Conservation (phyloP, 176 grass and related monocot species). For the Areca catechu region DNA sequence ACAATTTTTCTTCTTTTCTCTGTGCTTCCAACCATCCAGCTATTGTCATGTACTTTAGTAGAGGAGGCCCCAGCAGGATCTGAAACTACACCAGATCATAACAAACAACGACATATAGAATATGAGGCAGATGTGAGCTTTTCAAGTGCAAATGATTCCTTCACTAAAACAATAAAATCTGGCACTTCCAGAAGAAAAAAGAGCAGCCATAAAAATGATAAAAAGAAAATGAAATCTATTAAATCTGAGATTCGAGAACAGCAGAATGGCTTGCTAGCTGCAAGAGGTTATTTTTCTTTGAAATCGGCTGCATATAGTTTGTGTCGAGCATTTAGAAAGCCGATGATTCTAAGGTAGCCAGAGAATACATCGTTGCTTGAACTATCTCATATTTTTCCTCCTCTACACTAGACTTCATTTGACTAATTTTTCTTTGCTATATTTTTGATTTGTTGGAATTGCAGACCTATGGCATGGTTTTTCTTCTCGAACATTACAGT, state of each 20-base stretch:
- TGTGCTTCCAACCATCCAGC: constrained; percentile 45
- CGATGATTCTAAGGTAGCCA: constrained; percentile 45
- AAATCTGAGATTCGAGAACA: constrained; percentile 25
- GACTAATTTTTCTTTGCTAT: background rate
- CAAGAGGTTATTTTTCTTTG: constrained; percentile 30
- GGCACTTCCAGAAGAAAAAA: constrained; percentile 28
- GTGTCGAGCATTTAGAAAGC: constrained; percentile 48
- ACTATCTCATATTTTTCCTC: constrained; percentile 3
- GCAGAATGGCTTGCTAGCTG: constrained; percentile 12
- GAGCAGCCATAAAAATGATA: constrained; percentile 26
- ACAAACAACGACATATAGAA: constrained; percentile 10
- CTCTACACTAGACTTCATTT: constrained; percentile 12
- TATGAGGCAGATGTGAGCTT: constrained; percentile 18
- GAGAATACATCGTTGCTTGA: background rate
- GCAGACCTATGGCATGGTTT: constrained; percentile 79
- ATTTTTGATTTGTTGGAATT: constrained; percentile 12
- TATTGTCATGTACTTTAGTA: constrained; percentile 56
- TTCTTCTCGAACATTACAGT: constrained; percentile 61
- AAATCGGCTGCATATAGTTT: constrained; percentile 42
- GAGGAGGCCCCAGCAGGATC: constrained; percentile 36
- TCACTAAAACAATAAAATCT: constrained; percentile 24
- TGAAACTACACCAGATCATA: constrained; percentile 2
- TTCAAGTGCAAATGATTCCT: constrained; percentile 12
- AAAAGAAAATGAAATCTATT: constrained; percentile 26
- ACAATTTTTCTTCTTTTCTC: constrained; percentile 59